Base-by-base conservation (phyloP, 106 monocot species). In the Acorus gramineus region DNA sequence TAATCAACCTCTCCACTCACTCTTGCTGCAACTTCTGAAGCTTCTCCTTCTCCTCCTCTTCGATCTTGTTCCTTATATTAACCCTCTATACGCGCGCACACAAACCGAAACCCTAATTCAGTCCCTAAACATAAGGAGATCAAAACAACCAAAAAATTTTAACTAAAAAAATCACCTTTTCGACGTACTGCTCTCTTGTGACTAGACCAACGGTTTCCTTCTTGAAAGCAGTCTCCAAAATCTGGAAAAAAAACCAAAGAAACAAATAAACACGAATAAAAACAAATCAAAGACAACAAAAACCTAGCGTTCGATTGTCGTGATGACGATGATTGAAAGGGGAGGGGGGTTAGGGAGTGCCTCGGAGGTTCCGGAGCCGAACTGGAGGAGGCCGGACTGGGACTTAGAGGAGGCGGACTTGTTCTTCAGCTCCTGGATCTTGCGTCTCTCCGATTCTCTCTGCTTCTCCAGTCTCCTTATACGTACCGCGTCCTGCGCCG, bases 11-110 rank as follows among this genome's bases (percentile, higher is more conserved):
- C 2, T 62, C 3, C 42, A 75, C 92, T 43, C 68, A 98, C 98
- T 98, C 98, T 78, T 89, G 83, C 67, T 89, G 98, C 76, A 85
- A 69, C 64, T 80, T 88, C 64, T 89, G 88, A 57, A 98, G 85
- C 68, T 98, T 98, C 81, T 98, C 98, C 67, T 98, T 98, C 84
- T 98, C 98, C 78, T 98, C 98, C 75, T 98, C 98, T 71, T 98
- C 98, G 45, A 98, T 84, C 70, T 98, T 98, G 77, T 79, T 98
- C 44, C 81, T 73, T 6, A 98, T 98, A 48, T 92, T 98, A 64
- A 98, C 98, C 59, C 98, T 89, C 98, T 98, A 42, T 4, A 28
- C 28, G 28, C 28, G 1, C 28, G 28, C n/a, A 59, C 45, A 50
- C 13, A 83, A 9, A 71, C 62, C 7, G 14, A 56, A 42, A 11